These are phyloP conservation scores for Penicillium crustosum DNA, from an alignment of 2,329 filamentous ascomycete genomes.

Conservation along the genomic window DNA sequence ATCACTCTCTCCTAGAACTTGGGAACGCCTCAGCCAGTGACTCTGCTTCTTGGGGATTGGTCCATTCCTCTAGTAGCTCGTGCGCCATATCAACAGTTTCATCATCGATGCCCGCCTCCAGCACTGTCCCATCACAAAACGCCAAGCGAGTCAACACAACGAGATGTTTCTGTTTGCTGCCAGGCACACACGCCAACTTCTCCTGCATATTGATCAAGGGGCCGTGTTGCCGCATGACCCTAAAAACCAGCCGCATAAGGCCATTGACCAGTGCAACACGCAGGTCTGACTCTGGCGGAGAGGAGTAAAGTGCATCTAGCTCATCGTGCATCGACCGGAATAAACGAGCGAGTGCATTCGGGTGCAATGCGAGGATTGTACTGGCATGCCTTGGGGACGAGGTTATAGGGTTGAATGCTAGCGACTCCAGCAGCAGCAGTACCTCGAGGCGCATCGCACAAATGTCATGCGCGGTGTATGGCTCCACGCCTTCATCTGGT, in stretches of 20 bases:
- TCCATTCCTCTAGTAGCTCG: slow-evolving; percentile 73
- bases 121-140: slow-evolving; percentile 75
- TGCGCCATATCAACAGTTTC: slow-evolving; percentile 80
- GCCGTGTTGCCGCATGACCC: slow-evolving; percentile 61
- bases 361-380: slow-evolving; percentile 65
- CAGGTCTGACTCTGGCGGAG: slow-evolving; percentile 45
- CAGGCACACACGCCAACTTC: slow-evolving; percentile 68
- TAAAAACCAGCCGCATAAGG: slow-evolving; percentile 60
- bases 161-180: slow-evolving; percentile 78
- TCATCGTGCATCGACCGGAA: slow-evolving; percentile 74
- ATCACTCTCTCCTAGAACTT: slow-evolving; percentile 33
- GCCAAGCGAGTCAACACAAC: slow-evolving; percentile 79
- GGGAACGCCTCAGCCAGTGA: slow-evolving; percentile 53
- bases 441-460: slow-evolving; percentile 47
- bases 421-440: slow-evolving; percentile 43
- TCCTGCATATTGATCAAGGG: slow-evolving; percentile 65
- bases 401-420: slow-evolving; percentile 50
- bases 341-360: slow-evolving; percentile 69
- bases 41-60: slow-evolving; percentile 77
- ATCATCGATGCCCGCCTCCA: slow-evolving; percentile 74
- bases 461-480: slow-evolving; percentile 41
- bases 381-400: slow-evolving; percentile 62
- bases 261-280: slow-evolving; percentile 58
- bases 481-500: slow-evolving; percentile 44
- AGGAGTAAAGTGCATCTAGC: slow-evolving; percentile 60